Percentiles rank a stretch among this genome's conserved stretches.
These are phyloP conservation scores for Claviceps capensis DNA, from an alignment of 2,329 filamentous ascomycete species.

Conservation along the genomic window DNA sequence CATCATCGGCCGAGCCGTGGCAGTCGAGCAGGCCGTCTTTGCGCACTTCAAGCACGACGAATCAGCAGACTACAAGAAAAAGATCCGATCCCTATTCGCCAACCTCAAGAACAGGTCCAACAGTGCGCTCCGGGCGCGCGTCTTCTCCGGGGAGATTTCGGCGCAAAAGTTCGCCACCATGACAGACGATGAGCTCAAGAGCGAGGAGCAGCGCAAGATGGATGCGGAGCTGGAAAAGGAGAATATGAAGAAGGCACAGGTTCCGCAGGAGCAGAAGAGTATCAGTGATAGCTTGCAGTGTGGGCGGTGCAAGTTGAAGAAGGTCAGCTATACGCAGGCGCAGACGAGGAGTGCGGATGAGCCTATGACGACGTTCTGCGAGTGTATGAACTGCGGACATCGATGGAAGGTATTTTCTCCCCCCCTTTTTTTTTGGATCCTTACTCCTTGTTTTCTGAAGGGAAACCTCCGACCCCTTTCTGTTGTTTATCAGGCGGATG, in stretches of 20 bases:
- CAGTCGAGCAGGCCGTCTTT: constrained; percentile 72
- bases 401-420: constrained; percentile 52
- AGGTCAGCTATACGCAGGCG: constrained; percentile 90
- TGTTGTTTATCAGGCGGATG: not conserved
- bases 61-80: constrained; percentile 59
- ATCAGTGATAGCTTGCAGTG: constrained; percentile 81
- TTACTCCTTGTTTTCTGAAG: not conserved
- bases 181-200: constrained; percentile 84
- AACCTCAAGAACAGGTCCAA: constrained; percentile 94
- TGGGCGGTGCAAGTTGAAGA: constrained; percentile 82
- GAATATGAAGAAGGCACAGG: constrained; percentile 96
- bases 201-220: constrained; percentile 61
- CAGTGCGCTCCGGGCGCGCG: constrained; percentile 57
- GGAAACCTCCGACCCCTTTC: too few relatives aligned
- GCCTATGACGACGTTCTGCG: constrained; percentile 69
- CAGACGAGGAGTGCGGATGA: constrained; percentile 94
- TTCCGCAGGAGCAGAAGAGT: constrained; percentile 80
- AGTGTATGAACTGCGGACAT: constrained; percentile 55
- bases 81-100: constrained; percentile 84
- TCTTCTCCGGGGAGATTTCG: constrained; percentile 60
- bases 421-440: not conserved
- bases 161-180: constrained; percentile 69
- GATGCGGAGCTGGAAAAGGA: constrained; percentile 70
- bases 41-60: constrained; percentile 55
- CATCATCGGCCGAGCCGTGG: constrained; percentile 61